Evolutionary conservation across 169 alveolate species (phyloP), one percentile per base, ranked within the genome.

Genomic region (Toxoplasma gondii): DNA sequence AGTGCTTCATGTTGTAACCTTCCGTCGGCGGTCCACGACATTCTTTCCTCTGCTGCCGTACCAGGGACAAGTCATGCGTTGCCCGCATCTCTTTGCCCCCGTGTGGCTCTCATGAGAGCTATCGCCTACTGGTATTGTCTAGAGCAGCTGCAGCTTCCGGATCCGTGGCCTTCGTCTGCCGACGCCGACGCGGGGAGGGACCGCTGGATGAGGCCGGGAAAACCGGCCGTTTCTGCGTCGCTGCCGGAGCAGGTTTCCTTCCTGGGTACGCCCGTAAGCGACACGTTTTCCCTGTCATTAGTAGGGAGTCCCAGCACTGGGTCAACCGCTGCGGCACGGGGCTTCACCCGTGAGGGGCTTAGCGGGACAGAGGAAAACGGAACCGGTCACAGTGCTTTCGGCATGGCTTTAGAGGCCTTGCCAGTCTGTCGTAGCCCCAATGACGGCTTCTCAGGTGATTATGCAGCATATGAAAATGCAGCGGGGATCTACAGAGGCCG

Each of bases 101-200:
- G 90, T 4, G 90, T 41, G 17, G 64, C 90, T 7, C 5, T 29
- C 22, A 41, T 82, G 54, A 64, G 90, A 38, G 90, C 90, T 29
- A 82, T 82, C 38, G 58, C 90, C 24, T 82, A 82, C 90, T 82
- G 90, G 90, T 41, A 49, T 16, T 82, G 90, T 38, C 34, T 82
- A 9, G 90, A 22, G 64, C 69, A 82, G 90, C 67, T 38, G 41
- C 90, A 29, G 53, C 90, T 12, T n/a, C 90, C 90, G n/a, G 69
- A 82, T 39, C 64, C 64, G 38, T 36, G 39, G 86, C n/a, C 45
- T 7, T 78, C 86, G 10, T 78, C 49, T n/a, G 86, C 27, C 29
- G 43, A n/a, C 45, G 86, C 58, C 12, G 58, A 49, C 58, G 9
- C 34, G 74, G 74, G n/a, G 74, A 31, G n/a, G 74, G 74, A 64